Evolutionary conservation across 1,284 basidiomycete species (phyloP), one percentile per base, ranked within the genome.

Genomic region (Stereum hirsutum): DNA sequence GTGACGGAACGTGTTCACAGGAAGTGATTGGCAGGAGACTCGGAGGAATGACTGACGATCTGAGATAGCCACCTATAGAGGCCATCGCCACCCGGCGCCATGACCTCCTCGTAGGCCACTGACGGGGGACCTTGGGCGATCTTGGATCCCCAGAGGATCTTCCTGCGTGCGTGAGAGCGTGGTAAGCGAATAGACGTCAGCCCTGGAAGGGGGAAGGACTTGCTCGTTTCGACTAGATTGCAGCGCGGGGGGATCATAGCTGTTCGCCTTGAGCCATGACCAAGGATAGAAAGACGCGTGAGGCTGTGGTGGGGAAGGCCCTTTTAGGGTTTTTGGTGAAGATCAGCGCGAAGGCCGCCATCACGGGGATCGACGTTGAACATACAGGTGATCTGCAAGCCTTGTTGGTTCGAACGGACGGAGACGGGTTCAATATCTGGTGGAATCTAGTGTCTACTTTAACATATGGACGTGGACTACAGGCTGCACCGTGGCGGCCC

Each of bases 221-320:
- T 49, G 78, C 79, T 77, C 75, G 20, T 56, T 12, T 17, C 44
- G n/a, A n/a, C n/a, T 36, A 48, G 55, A 26, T 49, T 54, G 25
- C 43, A 44, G 42, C 51, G 57, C 47, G 2, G 74, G 66, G 10
- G 88, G 86, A 47, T 89, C 81, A 55, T 92, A 90, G 3, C 85
- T 81, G 53, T 88, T 78, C 49, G 63, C 59, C 54, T 72, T 69
- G 3, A 94, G 69, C 89, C 90, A 94, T 41, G 75, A 68, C 90
- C 90, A 91, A 0, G 92, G 90, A 56, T 89, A 96, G 39, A 85
- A 54, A 0, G 90, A 94, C 19, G 72, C 59, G 57, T 95, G 91
- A 1, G 68, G 65, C 30, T 70, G 62, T 0, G 72, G 64, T 8
- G 76, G 69, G 8, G 77, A 73, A 87, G 45, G 46, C 42, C 46